Conservation (phyloP, 1,139 yeast genomes). For the Yamadazyma diddensiae region DNA sequence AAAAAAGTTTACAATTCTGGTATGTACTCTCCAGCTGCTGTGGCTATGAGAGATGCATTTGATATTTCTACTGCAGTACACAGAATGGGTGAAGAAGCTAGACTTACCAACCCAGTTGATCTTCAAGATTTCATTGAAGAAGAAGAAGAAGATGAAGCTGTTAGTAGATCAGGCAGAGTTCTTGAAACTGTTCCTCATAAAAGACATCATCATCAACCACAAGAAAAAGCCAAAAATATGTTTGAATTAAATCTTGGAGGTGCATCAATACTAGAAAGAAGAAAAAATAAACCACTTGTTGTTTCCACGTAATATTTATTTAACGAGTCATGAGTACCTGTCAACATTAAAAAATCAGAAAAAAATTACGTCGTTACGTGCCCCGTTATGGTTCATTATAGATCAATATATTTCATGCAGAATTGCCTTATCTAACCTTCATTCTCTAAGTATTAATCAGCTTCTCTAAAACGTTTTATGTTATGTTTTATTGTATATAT, state of each 20-base stretch:
- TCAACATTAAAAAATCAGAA: too few species aligned
- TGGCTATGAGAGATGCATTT: slow-evolving; percentile 90
- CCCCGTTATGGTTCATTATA: slow-evolving; percentile 6
- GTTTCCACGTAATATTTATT: slow-evolving; percentile 11
- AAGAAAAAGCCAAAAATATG: slow-evolving; percentile 15
- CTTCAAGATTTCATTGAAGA: slow-evolving; percentile 33
- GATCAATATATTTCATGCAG: slow-evolving; percentile 3
- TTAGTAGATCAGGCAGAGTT: slow-evolving; percentile 19
- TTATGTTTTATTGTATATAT: too few species aligned
- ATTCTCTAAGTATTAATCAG: too few species aligned
- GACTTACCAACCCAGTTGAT: slow-evolving; percentile 33
- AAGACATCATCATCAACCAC: slow-evolving; percentile 18
- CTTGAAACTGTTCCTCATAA: slow-evolving; percentile 17
- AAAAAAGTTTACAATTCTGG: slow-evolving; percentile 21
- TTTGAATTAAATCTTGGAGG: slow-evolving; percentile 76
- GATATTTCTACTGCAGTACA: slow-evolving; percentile 94
- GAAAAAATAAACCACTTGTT: slow-evolving; percentile 37
- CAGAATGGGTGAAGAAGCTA: slow-evolving; percentile 84
- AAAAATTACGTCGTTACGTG: too few species aligned
- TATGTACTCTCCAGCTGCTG: slow-evolving; percentile 85
- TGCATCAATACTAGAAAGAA: slow-evolving; percentile 77
- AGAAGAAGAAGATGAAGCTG: slow-evolving; percentile 36
- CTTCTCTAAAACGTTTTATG: too few species aligned
- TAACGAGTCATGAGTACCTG: too few species aligned
- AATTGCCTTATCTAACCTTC: too few species aligned